These are phyloP conservation scores for Acanthamoeba healyi DNA, from an alignment of 208 protist genomes.

Conservation along the genomic window DNA sequence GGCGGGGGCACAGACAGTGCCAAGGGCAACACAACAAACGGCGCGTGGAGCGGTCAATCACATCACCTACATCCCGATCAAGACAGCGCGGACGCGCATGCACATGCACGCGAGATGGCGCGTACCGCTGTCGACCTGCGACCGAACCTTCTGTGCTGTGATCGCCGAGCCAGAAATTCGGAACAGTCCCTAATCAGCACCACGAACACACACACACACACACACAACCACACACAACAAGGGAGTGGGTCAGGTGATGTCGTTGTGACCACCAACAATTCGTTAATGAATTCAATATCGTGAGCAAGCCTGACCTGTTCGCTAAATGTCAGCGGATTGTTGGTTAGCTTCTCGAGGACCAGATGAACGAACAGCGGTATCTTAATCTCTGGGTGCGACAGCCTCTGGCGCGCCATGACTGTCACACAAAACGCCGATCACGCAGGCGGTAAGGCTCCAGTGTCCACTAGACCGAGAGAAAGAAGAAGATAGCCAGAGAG, in stretches of 20 bases:
- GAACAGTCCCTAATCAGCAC: slow-evolving; percentile 14
- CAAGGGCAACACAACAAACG: too few relatives aligned
- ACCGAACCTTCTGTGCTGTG: slow-evolving; percentile 42
- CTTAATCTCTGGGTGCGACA: slow-evolving; percentile 40
- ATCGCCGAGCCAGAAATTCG: slow-evolving; percentile 65
- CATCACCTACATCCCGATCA: too few relatives aligned
- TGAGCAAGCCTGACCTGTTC: slow-evolving; percentile 29
- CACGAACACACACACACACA: not conserved
- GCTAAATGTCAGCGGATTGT: slow-evolving; percentile 60
- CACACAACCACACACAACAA: not conserved
- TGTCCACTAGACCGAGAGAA: too few relatives aligned
- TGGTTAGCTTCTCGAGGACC: slow-evolving; percentile 36
- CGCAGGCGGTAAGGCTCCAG: too few relatives aligned
- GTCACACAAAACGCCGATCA: too few relatives aligned
- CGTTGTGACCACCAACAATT: too few relatives aligned
- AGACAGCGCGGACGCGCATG: too few relatives aligned
- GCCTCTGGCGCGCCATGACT: slow-evolving; percentile 68
- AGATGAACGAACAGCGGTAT: slow-evolving; percentile 49
- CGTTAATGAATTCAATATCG: too few relatives aligned
- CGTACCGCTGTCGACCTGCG: slow-evolving; percentile 45
- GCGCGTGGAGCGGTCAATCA: too few relatives aligned
- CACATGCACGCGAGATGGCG: not conserved
- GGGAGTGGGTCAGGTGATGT: too few relatives aligned
- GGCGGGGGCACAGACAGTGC: not conserved
- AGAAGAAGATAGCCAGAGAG: not conserved